These are phyloP conservation scores for Syzygium jambos DNA, from an alignment of 345 rosid genomes.

Conservation along the genomic window DNA sequence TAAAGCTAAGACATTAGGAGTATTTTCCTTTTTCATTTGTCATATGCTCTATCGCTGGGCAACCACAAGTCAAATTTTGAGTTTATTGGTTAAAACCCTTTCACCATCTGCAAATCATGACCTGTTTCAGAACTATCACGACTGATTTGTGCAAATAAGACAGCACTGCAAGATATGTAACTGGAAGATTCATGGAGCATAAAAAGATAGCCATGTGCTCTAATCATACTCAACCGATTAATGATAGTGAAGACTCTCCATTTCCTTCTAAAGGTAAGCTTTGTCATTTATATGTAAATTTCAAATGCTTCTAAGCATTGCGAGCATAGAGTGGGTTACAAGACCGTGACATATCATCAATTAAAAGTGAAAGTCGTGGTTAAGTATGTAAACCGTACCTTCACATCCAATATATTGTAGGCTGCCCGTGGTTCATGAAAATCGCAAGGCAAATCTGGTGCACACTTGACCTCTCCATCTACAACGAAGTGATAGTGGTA, in stretches of 20 bases:
- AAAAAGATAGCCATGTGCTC: neutral
- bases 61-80: neutral
- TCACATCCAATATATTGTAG: constrained; percentile 48
- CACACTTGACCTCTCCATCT: constrained; percentile 28
- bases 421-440: constrained; percentile 24
- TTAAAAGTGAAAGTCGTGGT: neutral
- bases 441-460: constrained; percentile 43
- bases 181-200: neutral
- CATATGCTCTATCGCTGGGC: neutral
- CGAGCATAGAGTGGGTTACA: neutral
- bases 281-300: neutral
- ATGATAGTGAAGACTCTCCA: neutral
- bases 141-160: neutral
- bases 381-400: constrained; percentile 21
- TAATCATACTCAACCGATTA: neutral
- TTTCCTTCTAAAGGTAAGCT: neutral
- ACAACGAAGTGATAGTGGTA: constrained; percentile 52
- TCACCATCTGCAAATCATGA: neutral
- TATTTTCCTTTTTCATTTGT: neutral
- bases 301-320: neutral
- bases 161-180: neutral
- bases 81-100: neutral
- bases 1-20: neutral
- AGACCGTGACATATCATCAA: neutral
- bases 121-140: neutral